Conservation (phyloP, 805 yeast genomes). For the Kregervanrija pseudodelftensis region DNA sequence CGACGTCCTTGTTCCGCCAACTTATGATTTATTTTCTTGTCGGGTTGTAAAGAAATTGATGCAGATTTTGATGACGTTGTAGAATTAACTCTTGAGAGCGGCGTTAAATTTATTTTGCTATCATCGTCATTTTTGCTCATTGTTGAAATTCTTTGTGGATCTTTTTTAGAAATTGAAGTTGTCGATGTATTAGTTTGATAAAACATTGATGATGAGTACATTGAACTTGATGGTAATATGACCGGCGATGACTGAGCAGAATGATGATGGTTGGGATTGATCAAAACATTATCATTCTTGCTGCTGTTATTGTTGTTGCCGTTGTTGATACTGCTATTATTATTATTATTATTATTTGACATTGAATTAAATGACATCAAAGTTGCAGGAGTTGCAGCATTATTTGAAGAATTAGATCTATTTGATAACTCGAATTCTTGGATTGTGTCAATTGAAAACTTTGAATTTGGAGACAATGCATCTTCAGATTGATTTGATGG, state of each 20-base stretch:
- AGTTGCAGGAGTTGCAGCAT: slow-evolving; percentile 26
- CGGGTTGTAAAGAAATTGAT: slow-evolving; percentile 9
- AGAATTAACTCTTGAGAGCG: not conserved
- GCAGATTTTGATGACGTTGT: slow-evolving; percentile 8
- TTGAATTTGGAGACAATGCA: not conserved
- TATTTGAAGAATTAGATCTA: slow-evolving; percentile 3
- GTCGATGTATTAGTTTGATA: too few species aligned
- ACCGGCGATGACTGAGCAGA: slow-evolving; percentile 30
- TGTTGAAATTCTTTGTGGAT: too few species aligned
- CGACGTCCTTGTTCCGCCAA: slow-evolving; percentile 95
- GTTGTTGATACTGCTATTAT: slow-evolving; percentile 17
- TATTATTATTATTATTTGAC: slow-evolving; percentile 17
- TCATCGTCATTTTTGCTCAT: too few species aligned
- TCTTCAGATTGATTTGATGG: slow-evolving; percentile 10
- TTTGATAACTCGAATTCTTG: slow-evolving; percentile 1
- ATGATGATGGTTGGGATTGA: slow-evolving; percentile 25
- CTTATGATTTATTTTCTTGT: slow-evolving; percentile 72
- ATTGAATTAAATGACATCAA: slow-evolving; percentile 23
- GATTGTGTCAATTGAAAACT: not conserved
- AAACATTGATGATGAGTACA: not conserved
- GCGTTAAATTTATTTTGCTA: too few species aligned
- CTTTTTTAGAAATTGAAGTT: too few species aligned
- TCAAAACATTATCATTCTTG: slow-evolving; percentile 23
- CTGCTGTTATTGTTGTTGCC: slow-evolving; percentile 17
- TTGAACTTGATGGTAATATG: slow-evolving; percentile 26